These are phyloP conservation scores for Metschnikowia lachancei DNA, from an alignment of 805 yeast species.

Conservation along the genomic window DNA sequence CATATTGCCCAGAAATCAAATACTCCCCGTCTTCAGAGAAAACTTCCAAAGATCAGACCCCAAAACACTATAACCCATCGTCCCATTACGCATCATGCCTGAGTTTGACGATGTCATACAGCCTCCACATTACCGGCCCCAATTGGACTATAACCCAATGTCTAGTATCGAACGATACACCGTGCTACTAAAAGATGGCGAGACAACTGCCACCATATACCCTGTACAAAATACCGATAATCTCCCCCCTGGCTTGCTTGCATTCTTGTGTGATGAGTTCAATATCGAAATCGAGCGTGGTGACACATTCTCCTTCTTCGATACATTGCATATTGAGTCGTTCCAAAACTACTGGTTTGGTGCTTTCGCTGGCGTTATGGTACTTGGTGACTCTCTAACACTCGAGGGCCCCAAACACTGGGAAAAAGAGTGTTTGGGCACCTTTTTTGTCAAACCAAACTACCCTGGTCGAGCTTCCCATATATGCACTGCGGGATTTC, in stretches of 20 bases:
- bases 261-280: conserved; percentile 85
- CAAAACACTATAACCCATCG: background rate
- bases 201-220: conserved; percentile 88
- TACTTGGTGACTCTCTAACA: conserved; percentile 63
- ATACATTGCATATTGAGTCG: conserved; percentile 68
- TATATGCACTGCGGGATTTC: conserved; percentile 83
- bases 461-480: conserved; percentile 93
- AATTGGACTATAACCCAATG: conserved; percentile 35
- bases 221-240: conserved; percentile 69
- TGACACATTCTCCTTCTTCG: conserved; percentile 82
- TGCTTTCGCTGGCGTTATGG: conserved; percentile 74
- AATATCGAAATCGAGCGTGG: conserved; percentile 91
- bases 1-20: background rate
- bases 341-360: conserved; percentile 89
- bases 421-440: conserved; percentile 91
- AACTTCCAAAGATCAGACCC: background rate
- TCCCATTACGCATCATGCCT: conserved; percentile 33
- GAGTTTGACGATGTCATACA: conserved; percentile 51
- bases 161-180: conserved; percentile 61
- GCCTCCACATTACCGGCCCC: conserved; percentile 44
- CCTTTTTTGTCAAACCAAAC: conserved; percentile 80
- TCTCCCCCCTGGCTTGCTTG: conserved; percentile 74
- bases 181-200: conserved; percentile 79
- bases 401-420: conserved; percentile 62
- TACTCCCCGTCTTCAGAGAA: background rate